Base-by-base conservation (phyloP, 371 early-diverging fungal genomes). In the Batkoa obscura region DNA sequence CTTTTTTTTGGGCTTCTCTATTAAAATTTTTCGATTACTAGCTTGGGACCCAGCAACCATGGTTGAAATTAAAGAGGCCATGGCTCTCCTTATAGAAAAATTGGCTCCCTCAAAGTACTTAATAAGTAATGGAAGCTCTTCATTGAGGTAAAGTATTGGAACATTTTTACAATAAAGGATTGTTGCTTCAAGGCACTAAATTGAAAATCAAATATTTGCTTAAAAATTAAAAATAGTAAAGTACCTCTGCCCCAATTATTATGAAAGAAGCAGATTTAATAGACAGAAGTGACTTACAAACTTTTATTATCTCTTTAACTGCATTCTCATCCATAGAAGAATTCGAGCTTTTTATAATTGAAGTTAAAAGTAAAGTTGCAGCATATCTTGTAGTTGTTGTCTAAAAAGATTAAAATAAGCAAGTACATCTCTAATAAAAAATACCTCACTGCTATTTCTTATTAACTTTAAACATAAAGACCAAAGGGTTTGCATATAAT, bases 41-140 rank as follows among this genome's bases (percentile, higher is more conserved):
- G 37, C 41, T 30, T 54, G 55, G 0, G 55, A 54, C 12, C 55
- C 55, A n/a, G 55, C 55, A n/a, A 54, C 30, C 55, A 54, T 12
- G 1, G 55, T 54, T 5, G 55, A 37, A 12, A 54, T 54, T 1
- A 37, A 43, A 9, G 55, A n/a, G 13, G 55, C 41, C 3, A 54
- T 10, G 6, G 15, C 37, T 39, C 43, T 39, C 12, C 43, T n/a
- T 17, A 54, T 5, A 42, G 37, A 38, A 10, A 42, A 54, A 12
- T 13, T 37, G 5, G 55, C 41, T 13, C 13, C 9, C 5, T 54
- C 43, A 42, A 54, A 54, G 6, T 54, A 17, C 43, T 54, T 54
- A 10, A 43, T 5, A 5, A 54, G 33, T 2, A 10, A 37, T 9
- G 55, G 43, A 2, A 54, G 37, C 33, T 54, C 55, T 43, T 54